Percentiles rank a stretch among this genome's conserved stretches.
These are phyloP conservation scores for Firmiana major DNA, from an alignment of 345 rosid genomes.

Conservation along the genomic window DNA sequence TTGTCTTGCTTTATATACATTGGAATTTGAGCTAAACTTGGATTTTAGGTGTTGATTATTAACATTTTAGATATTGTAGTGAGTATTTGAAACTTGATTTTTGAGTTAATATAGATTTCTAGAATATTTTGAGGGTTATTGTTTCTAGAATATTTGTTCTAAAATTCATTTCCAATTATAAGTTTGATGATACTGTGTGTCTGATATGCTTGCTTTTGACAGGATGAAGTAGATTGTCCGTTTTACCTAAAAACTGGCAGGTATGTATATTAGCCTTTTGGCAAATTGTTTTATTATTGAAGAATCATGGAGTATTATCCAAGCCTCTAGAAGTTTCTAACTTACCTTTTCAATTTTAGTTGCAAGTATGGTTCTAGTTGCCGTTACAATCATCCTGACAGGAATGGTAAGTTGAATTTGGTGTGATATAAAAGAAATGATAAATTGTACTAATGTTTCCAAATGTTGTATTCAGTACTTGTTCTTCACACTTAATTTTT, in stretches of 20 bases:
- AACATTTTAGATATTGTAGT: background rate
- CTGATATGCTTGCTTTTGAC: constrained; percentile 21
- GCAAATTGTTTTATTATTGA: background rate
- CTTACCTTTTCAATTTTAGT: constrained; percentile 36
- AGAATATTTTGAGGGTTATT: background rate
- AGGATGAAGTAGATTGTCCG: constrained; percentile 94
- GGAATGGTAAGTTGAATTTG: constrained; percentile 52
- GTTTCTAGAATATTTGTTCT: background rate
- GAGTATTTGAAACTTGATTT: background rate
- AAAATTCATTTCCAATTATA: background rate
- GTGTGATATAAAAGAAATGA: background rate
- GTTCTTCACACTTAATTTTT: background rate
- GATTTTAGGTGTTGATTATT: background rate
- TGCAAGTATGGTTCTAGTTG: constrained; percentile 94
- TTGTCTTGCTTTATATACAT: background rate
- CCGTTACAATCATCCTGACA: constrained; percentile 94
- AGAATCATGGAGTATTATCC: background rate
- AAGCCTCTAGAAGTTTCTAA: background rate
- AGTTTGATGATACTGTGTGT: background rate
- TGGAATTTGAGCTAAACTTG: no score
- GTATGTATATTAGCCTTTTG: constrained; percentile 34
- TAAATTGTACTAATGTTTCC: background rate
- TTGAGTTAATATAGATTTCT: background rate
- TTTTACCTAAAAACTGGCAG: constrained; percentile 95
- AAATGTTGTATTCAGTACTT: constrained; percentile 8